Conservation (phyloP, 768 basidiomycete genomes). For the Lyophyllum decastes region DNA sequence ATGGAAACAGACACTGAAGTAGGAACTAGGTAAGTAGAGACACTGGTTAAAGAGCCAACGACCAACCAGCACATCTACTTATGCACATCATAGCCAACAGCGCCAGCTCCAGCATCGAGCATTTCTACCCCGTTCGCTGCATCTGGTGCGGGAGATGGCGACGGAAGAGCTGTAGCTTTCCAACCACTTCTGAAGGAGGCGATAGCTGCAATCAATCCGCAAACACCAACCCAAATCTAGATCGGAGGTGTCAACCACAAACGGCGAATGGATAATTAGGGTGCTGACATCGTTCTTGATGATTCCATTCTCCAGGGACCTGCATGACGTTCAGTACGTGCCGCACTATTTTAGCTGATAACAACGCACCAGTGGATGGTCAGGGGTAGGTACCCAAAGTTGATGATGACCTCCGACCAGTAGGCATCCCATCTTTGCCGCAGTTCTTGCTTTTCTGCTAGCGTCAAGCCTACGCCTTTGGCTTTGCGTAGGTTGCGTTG, state of each 20-base stretch:
- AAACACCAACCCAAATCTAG: conserved; percentile 43
- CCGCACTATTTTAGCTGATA: neutral
- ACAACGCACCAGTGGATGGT: conserved; percentile 77
- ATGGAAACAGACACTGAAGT: neutral
- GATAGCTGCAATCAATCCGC: conserved; percentile 51
- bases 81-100: conserved; percentile 28
- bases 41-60: neutral
- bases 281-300: conserved; percentile 64
- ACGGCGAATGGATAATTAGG: neutral
- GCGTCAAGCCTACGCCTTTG: conserved; percentile 48
- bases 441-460: conserved; percentile 57
- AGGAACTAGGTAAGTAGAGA: neutral
- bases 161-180: conserved; percentile 62
- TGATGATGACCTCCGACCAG: conserved; percentile 72
- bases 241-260: neutral
- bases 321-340: conserved; percentile 25
- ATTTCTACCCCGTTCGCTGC: conserved; percentile 22
- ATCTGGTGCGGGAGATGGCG: conserved; percentile 18
- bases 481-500: conserved; percentile 59
- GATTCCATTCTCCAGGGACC: conserved; percentile 70
- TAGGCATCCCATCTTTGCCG: conserved; percentile 63
- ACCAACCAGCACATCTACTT: neutral
- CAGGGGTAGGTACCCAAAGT: conserved; percentile 76
- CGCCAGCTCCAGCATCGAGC: conserved; percentile 2
- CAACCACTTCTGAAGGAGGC: conserved; percentile 70